Evolutionary conservation across 352 stramenopile genomes (phyloP).

Genomic region (Globisporangium cederbergense): DNA sequence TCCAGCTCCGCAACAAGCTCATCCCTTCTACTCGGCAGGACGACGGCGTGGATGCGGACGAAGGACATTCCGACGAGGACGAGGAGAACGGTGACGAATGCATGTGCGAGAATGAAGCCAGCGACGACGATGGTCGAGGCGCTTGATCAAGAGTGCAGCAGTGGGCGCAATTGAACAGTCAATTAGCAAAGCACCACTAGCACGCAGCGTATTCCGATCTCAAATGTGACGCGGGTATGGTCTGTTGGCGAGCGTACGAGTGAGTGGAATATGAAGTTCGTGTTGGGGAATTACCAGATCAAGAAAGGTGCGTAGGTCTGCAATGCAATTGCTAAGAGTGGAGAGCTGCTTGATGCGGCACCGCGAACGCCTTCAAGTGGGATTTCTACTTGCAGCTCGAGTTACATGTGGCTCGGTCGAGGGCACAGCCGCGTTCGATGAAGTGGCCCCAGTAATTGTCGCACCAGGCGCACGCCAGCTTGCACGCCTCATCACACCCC

Average conservation of each 20-base stretch:
- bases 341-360: too few species aligned
- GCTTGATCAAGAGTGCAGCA: background rate
- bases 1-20: constrained; percentile 1
- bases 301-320: too few species aligned
- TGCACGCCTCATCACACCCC: background rate
- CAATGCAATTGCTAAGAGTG: too few species aligned
- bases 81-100: background rate
- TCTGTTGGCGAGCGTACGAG: too few species aligned
- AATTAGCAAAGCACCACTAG: too few species aligned
- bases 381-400: too few species aligned
- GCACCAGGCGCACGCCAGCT: background rate
- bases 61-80: background rate
- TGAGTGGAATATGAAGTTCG: too few species aligned
- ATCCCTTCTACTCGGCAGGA: background rate
- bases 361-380: too few species aligned
- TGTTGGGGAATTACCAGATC: too few species aligned
- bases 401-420: background rate
- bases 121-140: background rate
- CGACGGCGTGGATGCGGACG: background rate
- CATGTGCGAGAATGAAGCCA: background rate
- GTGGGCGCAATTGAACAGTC: background rate
- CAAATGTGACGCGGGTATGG: too few species aligned
- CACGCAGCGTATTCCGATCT: too few species aligned
- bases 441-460: background rate
- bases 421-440: background rate